Evolutionary conservation across 2,329 filamentous ascomycete genomes (phyloP).

Genomic region (Paraconiothyrium sp.): DNA sequence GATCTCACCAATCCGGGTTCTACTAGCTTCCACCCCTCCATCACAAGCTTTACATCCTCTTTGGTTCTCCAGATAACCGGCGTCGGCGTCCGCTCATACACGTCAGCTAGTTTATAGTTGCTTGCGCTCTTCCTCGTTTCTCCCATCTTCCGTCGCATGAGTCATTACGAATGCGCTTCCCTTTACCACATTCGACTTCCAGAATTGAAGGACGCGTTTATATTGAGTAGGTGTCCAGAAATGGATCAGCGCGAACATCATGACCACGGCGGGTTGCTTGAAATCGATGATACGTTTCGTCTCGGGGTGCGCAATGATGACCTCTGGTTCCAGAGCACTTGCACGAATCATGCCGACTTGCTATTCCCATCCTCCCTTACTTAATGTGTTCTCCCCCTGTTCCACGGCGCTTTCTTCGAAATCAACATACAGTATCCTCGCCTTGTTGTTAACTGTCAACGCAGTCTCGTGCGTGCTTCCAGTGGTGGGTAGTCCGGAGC

Average conservation of each 20-base stretch:
- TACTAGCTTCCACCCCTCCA: constrained; percentile 21
- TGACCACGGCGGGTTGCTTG: constrained; percentile 17
- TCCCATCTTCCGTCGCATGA: constrained; percentile 14
- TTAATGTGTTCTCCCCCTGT: constrained; percentile 15
- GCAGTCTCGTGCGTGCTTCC: constrained; percentile 22
- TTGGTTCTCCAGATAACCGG: constrained; percentile 11
- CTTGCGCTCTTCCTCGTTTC: constrained; percentile 2
- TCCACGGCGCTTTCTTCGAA: constrained; percentile 17
- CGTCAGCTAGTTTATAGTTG: not conserved
- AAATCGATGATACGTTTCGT: constrained; percentile 20
- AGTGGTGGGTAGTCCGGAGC: constrained; percentile 20
- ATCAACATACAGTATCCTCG: constrained; percentile 21
- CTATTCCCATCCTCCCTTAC: not conserved
- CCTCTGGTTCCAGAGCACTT: constrained; percentile 16
- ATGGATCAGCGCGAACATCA: constrained; percentile 20
- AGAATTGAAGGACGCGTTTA: constrained; percentile 11
- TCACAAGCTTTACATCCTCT: constrained; percentile 11
- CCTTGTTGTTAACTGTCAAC: constrained; percentile 8
- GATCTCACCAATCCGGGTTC: constrained; percentile 16
- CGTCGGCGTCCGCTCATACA: constrained; percentile 10
- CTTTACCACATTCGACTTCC: constrained; percentile 14
- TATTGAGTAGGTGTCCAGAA: constrained; percentile 18
- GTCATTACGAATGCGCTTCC: constrained; percentile 22
- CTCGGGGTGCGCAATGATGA: constrained; percentile 16
- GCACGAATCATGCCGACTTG: constrained; percentile 19